These are phyloP conservation scores for Kwoniella mangroviensis DNA, from an alignment of 768 basidiomycete genomes.

Conservation along the genomic window DNA sequence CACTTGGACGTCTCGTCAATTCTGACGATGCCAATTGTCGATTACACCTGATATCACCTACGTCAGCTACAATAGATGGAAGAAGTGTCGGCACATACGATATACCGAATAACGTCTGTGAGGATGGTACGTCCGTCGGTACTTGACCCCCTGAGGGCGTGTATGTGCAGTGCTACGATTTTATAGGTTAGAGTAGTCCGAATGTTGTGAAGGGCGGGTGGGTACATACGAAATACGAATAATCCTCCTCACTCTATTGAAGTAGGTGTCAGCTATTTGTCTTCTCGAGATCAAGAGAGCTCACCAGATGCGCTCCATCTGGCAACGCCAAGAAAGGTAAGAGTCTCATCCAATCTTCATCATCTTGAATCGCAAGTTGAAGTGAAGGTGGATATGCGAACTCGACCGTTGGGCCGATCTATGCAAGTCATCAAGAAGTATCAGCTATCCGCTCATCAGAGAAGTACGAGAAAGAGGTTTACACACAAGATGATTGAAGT, in stretches of 20 bases:
- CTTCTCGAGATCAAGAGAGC: conserved; percentile 44
- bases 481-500: conserved; percentile 86
- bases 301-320: conserved; percentile 91
- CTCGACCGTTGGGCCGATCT: conserved; percentile 93
- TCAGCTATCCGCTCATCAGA: neutral
- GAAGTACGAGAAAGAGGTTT: neutral
- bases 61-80: neutral
- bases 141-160: conserved; percentile 35
- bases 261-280: neutral
- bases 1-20: conserved; percentile 71
- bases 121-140: conserved; percentile 45
- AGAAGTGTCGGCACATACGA: conserved; percentile 65
- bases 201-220: neutral
- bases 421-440: conserved; percentile 3
- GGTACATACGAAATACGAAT: conserved; percentile 75
- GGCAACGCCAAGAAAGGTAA: conserved; percentile 95
- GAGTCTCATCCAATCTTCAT: conserved; percentile 81
- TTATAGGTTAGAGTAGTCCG: too few species aligned
- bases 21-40: conserved; percentile 85
- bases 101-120: conserved; percentile 89
- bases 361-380: conserved; percentile 63
- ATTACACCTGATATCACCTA: conserved; percentile 70
- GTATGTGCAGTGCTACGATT: conserved; percentile 53
- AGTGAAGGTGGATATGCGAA: conserved; percentile 62
- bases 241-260: conserved; percentile 81